Conservation (phyloP, 2,329 filamentous ascomycete genomes). For the Didymella exigua region DNA sequence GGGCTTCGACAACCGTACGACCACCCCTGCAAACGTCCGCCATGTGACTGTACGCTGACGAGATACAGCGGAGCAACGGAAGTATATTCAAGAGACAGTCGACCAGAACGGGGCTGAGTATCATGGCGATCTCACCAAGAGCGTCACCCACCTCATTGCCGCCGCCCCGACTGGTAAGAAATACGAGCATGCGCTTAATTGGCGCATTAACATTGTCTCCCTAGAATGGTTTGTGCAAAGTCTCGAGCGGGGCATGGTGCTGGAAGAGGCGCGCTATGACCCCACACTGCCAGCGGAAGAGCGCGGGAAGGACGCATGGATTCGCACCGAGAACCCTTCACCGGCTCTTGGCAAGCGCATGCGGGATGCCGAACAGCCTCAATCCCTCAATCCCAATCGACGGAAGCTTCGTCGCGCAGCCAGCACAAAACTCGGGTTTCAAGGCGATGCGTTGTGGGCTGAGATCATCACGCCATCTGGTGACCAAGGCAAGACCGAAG, state of each 20-base stretch:
- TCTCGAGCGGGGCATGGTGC: slow-evolving; percentile 82
- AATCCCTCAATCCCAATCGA: slow-evolving; percentile 55
- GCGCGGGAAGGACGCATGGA: slow-evolving; percentile 80
- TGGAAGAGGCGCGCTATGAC: slow-evolving; percentile 86
- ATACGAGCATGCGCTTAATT: slow-evolving; percentile 83
- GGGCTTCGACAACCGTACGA: slow-evolving; percentile 68
- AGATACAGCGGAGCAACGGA: slow-evolving; percentile 65
- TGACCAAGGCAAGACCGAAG: slow-evolving; percentile 29
- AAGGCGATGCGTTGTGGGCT: slow-evolving; percentile 86
- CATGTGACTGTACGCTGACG: slow-evolving; percentile 32
- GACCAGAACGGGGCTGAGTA: slow-evolving; percentile 78
- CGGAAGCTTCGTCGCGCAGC: slow-evolving; percentile 87
- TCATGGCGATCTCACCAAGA: slow-evolving; percentile 82
- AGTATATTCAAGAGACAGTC: slow-evolving; percentile 71
- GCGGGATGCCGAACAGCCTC: slow-evolving; percentile 36
- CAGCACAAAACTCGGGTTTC: slow-evolving; percentile 79
- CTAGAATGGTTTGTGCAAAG: slow-evolving; percentile 86
- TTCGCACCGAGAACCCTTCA: slow-evolving; percentile 48
- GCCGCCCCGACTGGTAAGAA: slow-evolving; percentile 82
- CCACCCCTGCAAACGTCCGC: background rate
- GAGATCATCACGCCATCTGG: slow-evolving; percentile 69
- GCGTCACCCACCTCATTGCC: slow-evolving; percentile 86
- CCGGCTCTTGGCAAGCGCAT: slow-evolving; percentile 50
- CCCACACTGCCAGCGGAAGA: slow-evolving; percentile 71
- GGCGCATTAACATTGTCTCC: slow-evolving; percentile 80